Base-by-base conservation (phyloP, 2,329 filamentous ascomycete species). In the Lasiodiplodia hormozganensis region DNA sequence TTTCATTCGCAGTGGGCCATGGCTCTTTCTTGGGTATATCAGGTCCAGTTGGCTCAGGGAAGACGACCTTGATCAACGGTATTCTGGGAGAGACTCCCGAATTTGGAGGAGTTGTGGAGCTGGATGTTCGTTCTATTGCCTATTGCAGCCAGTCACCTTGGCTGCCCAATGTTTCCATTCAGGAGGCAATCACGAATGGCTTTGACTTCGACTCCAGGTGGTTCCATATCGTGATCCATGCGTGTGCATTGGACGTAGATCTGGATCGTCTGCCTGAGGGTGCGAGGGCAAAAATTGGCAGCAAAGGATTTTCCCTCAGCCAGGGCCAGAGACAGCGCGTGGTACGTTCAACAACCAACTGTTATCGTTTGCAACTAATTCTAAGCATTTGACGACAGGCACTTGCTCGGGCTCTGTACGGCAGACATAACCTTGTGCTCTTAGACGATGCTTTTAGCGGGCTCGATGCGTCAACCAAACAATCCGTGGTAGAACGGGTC, bases 241-340 rank as follows among this genome's bases (percentile, higher is more conserved):
- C 73, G 66, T 79, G 77, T 70, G 76, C 74, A 16, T 70, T 79
- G 69, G 76, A 78, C 68, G 74, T 77, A 69, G 76, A 78, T 74
- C 72, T 78, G 34, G 71, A 71, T 43, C 71, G 76, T 64, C 68
- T 77, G 62, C 76, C 76, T 31, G 72, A 76, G 65, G 77, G 77
- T 28, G 74, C 81, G 62, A 76, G 81, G 60, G 85, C 84, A 16
- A 72, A 82, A 28, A 82, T 85, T 68, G 85, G 85, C 18, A 85
- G 82, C 72, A 83, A 84, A 71, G 85, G 85, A 38, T 80, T 85
- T 67, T 79, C 82, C 25, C 77, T 87, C 47, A 86, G 84, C 73
- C 84, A 84, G 43, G 85, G 85, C 5, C 85, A 87, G 70, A 85
- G 81, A 69, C 84, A 86, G 70, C 81, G 85, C 58, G 81, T 86